Evolutionary conservation across 345 rosid genomes (phyloP), one percentile per base, ranked within the genome.

Genomic region (Acer yangbiense): DNA sequence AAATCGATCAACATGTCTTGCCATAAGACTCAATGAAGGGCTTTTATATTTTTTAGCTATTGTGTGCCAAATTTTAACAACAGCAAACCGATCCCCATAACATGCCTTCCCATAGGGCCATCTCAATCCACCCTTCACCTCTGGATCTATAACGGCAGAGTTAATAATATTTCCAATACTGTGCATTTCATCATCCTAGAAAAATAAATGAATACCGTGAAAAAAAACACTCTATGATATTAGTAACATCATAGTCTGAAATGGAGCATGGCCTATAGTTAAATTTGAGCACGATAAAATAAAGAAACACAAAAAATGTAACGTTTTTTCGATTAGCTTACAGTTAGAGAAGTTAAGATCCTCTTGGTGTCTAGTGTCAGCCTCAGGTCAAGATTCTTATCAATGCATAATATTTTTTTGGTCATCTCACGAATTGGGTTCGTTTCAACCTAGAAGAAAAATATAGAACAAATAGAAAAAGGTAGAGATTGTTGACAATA

Each of bases 311-410:
- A 29, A 29, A 29, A 29, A 29, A 29, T 29, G 32, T 27, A 27
- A 27, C 29, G 29, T 27, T 27, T 27, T 27, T 27, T 27, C 2
- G 29, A 27, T 27, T 27, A 1, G 1, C 29, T 27, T 2, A 27
- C 29, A 27, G 29, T 27, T 27, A 27, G 29, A 27, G 29, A 27
- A 27, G 1, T 29, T 29, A 29, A 29, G 32, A 29, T 29, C 32
- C 32, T 29, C 32, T 29, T 1, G 32, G 32, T 29, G 3, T 29
- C 1, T 29, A 29, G 32, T 29, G 1, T 1, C 39, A 93, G 77
- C 87, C 97, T 90, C 81, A 93, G 75, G 80, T 91, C 98, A 6
- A 90, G 77, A 88, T 87, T 82, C 86, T 81, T 88, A 72, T 84
- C 82, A 65, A 88, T 85, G 80, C 92, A 91, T 0, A 91, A 89